Base-by-base conservation (phyloP, 768 basidiomycete species). In the Boletellus ananiceps region DNA sequence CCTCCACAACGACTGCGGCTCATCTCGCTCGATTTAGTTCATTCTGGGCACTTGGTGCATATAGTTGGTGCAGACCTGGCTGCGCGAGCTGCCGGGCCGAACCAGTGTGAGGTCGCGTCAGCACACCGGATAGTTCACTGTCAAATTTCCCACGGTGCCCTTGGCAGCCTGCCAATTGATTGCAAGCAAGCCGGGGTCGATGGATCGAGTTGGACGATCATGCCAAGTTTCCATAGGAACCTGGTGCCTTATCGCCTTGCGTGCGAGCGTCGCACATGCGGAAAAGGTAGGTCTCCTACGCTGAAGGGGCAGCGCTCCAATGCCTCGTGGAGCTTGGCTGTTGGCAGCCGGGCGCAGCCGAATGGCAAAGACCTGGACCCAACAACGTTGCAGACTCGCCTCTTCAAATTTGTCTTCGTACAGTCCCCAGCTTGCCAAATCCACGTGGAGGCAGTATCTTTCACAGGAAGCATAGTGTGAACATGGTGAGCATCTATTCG, bases 261-360 rank as follows among this genome's bases (percentile, higher is more conserved):
- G 8, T 25, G 23, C 23, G 23, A 25, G 6, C 1, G 6, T 29
- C 11, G 29, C 11, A 8, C 8, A 11, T 3, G 8, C 13, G 14
- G 2, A 40, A 14, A 40, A 40, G 14, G 39, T 16, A 31, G 12
- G 51, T 19, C n/a, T 0, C 14, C 15, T 36, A 18, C 15, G 0
- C 40, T 15, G 18, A 39, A 31, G 27, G 18, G 32, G 16, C 32
- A 1, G 35, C 40, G 21, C 44, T 46, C 45, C 45, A 29, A 34
- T 25, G 52, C 58, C 58, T 60, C 58, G 49, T 60, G 58, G 39
- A 38, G 0, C 16, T 40, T 53, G 51, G 50, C 44, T n/a, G 40
- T 59, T 59, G 58, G 57, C 47, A 58, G n/a, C 27, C 27, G 27
- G 4, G 32, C 40, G 37, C 48, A 48, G 52, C 41, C 12, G 33